These are phyloP conservation scores for Pseudovirgaria hyperparasitica DNA, from an alignment of 2,329 filamentous ascomycete species.

Conservation along the genomic window DNA sequence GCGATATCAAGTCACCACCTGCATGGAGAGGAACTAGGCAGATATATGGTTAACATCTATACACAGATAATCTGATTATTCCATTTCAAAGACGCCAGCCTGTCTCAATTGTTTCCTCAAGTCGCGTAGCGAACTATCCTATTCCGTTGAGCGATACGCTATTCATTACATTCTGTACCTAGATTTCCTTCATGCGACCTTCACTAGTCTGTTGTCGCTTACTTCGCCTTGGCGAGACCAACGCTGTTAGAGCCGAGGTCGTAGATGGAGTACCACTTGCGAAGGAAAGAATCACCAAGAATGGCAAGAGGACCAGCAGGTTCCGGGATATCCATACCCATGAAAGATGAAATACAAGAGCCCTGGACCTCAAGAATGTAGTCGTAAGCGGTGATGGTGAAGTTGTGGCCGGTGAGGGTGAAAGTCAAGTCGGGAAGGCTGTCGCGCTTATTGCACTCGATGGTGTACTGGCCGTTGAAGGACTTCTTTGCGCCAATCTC, in stretches of 20 bases:
- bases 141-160: too few relatives aligned
- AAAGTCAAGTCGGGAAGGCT: slow-evolving; percentile 85
- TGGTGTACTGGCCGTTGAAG: slow-evolving; percentile 90
- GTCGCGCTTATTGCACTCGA: slow-evolving; percentile 78
- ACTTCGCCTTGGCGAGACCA: slow-evolving; percentile 77
- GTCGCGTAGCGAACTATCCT: too few relatives aligned
- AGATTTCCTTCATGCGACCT: too few relatives aligned
- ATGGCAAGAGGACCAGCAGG: slow-evolving; percentile 88
- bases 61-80: too few relatives aligned
- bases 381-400: slow-evolving; percentile 76
- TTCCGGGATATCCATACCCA: slow-evolving; percentile 78
- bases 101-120: too few relatives aligned
- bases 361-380: slow-evolving; percentile 95
- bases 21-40: too few relatives aligned
- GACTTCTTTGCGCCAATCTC: slow-evolving; percentile 97
- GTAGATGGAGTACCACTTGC: slow-evolving; percentile 92
- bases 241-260: slow-evolving; percentile 83
- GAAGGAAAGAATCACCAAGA: slow-evolving; percentile 71
- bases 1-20: too few relatives aligned
- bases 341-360: slow-evolving; percentile 93
- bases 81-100: too few relatives aligned
- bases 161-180: too few relatives aligned
- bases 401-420: slow-evolving; percentile 81
- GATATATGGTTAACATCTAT: too few relatives aligned
- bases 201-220: too few relatives aligned